A percentile compares a stretch with the other conserved stretches of the same genome.
These are phyloP conservation scores for Moesziomyces aphidis DNA, from an alignment of 1,284 basidiomycete species.

Conservation along the genomic window DNA sequence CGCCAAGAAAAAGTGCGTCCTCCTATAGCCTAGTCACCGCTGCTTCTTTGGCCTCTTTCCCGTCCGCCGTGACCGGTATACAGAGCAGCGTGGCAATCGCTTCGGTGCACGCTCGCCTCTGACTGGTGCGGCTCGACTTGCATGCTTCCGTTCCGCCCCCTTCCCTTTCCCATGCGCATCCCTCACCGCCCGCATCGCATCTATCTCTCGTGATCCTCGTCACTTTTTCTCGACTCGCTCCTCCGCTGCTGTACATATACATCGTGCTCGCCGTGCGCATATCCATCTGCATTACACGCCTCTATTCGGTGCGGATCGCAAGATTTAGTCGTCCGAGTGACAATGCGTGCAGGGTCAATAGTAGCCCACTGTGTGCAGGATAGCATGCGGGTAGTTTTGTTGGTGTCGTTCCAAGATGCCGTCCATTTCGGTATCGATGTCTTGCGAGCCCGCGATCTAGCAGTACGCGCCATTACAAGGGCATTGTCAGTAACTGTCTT, in stretches of 20 bases:
- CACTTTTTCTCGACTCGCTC: neutral
- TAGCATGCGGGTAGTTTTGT: slow-evolving; percentile 88
- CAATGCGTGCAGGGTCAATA: slow-evolving; percentile 36
- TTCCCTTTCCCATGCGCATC: neutral
- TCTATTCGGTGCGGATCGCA: neutral
- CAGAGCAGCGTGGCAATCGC: neutral
- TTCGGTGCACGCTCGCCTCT: neutral
- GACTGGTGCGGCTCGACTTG: neutral
- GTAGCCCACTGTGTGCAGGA: slow-evolving; percentile 80
- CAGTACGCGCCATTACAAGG: neutral
- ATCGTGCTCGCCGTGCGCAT: neutral
- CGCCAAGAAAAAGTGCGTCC: slow-evolving; percentile 77
- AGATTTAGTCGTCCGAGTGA: too few species aligned
- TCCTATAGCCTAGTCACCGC: slow-evolving; percentile 71
- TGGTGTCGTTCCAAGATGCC: slow-evolving; percentile 84
- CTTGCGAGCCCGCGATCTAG: slow-evolving; percentile 85
- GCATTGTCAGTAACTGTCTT: neutral
- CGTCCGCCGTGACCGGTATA: neutral
- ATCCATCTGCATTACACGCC: slow-evolving; percentile 5
- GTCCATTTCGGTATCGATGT: slow-evolving; percentile 92
- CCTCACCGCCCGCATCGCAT: neutral
- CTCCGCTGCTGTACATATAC: slow-evolving; percentile 8
- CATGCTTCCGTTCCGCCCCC: neutral
- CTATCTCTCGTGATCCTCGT: neutral
- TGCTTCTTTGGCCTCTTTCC: neutral